A percentile compares a stretch with the other conserved stretches of the same genome.
Conservation (phyloP, 805 yeast genomes). For the Ogataea degrootiae region DNA sequence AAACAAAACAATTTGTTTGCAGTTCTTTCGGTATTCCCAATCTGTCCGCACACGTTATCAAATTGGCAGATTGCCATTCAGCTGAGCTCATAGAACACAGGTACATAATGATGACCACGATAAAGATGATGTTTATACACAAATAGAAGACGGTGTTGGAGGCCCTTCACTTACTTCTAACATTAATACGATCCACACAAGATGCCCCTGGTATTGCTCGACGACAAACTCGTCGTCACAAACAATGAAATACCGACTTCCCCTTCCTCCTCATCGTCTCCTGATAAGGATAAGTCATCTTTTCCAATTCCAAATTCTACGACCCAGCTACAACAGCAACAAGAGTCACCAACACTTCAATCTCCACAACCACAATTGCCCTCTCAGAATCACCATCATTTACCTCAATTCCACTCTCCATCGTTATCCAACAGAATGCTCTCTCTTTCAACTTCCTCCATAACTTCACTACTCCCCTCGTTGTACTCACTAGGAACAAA, state of each 20-base stretch:
- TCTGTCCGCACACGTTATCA: no score
- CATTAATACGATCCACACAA: no score
- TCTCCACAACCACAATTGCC: slow-evolving; percentile 5
- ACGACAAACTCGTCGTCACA: not conserved
- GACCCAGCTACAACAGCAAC: not conserved
- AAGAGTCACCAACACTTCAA: not conserved
- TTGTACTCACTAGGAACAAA: slow-evolving; percentile 24
- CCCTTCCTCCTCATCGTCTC: no score
- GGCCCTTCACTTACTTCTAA: not conserved
- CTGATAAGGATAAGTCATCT: not conserved
- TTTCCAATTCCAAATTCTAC: not conserved
- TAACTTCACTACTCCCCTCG: slow-evolving; percentile 28
- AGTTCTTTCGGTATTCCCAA: no score
- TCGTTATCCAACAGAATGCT: slow-evolving; percentile 23
- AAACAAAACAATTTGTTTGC: no score
- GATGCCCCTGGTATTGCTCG: not conserved
- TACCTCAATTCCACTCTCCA: slow-evolving; percentile 6
- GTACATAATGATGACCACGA: no score
- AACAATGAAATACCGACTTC: no score
- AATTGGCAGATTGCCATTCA: no score
- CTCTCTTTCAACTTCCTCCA: slow-evolving; percentile 29
- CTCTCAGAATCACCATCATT: not conserved
- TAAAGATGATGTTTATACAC: no score
- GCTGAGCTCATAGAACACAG: no score
- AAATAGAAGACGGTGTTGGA: no score